Evolutionary conservation across 1,139 yeast genomes (phyloP), one percentile per base, ranked within the genome.

Genomic region (Kodamaea anthophila): DNA sequence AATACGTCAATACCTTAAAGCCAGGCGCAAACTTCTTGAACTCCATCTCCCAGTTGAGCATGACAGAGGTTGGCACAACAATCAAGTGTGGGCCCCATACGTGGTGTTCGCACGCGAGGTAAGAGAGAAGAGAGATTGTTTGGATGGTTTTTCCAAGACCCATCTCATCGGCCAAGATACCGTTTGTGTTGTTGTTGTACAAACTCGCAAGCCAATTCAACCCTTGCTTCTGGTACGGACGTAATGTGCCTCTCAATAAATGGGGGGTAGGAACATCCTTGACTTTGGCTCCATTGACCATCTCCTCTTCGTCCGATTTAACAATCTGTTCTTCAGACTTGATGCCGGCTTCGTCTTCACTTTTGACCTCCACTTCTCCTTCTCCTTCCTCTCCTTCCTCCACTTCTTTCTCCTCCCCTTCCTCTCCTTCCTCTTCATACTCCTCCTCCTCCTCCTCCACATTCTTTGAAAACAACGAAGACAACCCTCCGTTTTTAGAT

Each of bases 31-130:
- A 93, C 44, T 95, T 77, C 50, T 91, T 93, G 60, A 93, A 88
- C 52, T 93, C 99, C 96, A 91, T 88, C 53, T 93, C 99, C 99
- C 99, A 93, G 52, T 93, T 93, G 34, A 93, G 74, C 80, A 93
- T 79, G n/a, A 93, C 99, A 12, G 96, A 86, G 0, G 99, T 93
- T 3, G 99, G 99, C 4, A 93, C 99, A 37, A 93, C 77, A 55
- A 93, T 88, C 33, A 93, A 63, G 61, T 93, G 99, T 0, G 98
- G 98, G 0, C 98, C 98, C 99, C 99, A 91, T 18, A 83, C 73
- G 36, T 85, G 85, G 48, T 87, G 88, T 44, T 83, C 95, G 44
- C 96, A 85, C 0, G 99, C 98, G 32, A 93, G 64, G 52, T 88
- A 88, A 0, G 94, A 69, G 18, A 93, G 60, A 26, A 93, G 60